Evolutionary conservation across 768 basidiomycete species (phyloP), one percentile per base, ranked within the genome.

Genomic region (Boletus sensibilis): DNA sequence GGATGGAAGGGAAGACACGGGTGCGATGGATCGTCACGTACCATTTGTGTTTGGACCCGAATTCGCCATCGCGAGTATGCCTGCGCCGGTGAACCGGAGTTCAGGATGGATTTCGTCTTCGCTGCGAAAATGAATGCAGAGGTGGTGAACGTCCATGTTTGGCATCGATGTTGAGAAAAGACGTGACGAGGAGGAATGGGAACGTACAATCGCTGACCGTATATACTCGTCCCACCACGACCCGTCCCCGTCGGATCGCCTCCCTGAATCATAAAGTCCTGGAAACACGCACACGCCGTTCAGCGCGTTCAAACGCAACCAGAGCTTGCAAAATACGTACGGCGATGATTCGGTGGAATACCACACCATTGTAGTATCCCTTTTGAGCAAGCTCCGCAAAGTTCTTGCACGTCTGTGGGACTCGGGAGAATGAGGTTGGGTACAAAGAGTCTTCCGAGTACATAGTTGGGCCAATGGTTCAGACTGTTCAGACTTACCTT

Each of bases 221-320:
- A 93, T 60, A 92, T 92, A 64, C 92, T 92, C 27, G 88, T 90
- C 39, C 92, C 91, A 34, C 96, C 95, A 65, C 91, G 78, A 27
- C 96, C 96, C 1, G 96, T 98, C 25, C 96, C 96, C 16, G 94
- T 96, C 12, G 95, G 96, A 70, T 96, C 94, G 40, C 95, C 96
- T 29, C 84, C 87, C 76, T 99, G 96, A 16, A 97, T 86, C 96
- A 98, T 98, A 68, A 98, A 98, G 69, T 95, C 94, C 88, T 95
- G 18, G 42, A 4, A 65, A 21, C 31, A 42, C 34, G 46, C 46
- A 34, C 9, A 18, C 8, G 27, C 7, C 34, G 18, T 23, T 3
- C 18, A 38, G 34, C 53, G 34, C 53, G 58, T n/a, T 25, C 23
- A 25, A 33, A 27, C 25, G 13, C 23, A 25, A 50, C 35, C 13